Evolutionary conservation across 305 asterid species (phyloP), one percentile per base, ranked within the genome.

Genomic region (Fraxinus velutina): DNA sequence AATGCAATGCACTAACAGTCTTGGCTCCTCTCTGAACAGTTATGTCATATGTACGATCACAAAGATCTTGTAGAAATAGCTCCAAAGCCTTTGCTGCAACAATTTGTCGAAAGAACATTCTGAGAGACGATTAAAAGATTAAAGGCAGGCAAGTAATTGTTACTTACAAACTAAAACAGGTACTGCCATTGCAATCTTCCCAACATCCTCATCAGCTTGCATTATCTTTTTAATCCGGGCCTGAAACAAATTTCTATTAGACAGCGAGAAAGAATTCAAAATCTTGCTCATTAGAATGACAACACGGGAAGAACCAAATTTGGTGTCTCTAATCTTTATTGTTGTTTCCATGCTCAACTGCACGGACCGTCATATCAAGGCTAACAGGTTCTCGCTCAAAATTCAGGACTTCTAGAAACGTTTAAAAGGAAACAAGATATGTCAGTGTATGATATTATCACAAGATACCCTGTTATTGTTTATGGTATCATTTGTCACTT

Each of bases 161-260:
- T 79, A 86, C 97, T 57, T 89, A 94, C 98, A 94, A 76, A 94
- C 98, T 91, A 94, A 88, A 87, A 94, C 97, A 80, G 98, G 98
- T 81, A 94, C 98, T 0, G 98, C 98, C 96, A 91, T 92, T 21
- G 98, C 98, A 84, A 94, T 94, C 91, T 95, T 94, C 74, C 98
- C 98, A 77, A 95, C 98, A 87, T 95, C 98, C 88, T 94, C 98
- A 85, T 94, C 98, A 72, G 98, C 97, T 88, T 94, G 98, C 98
- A 94, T 94, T 84, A 95, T 93, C 91, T 95, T 95, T 81, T 95
- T 95, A 50, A 95, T 95, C 78, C 98, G 96, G 74, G 97, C 95
- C 98, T 95, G 91, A 73, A 29, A 89, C 36, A 84, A 82, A 19
- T 52, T 80, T 80, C 44, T 55, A 73, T 84, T 47, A 86, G 15